These are phyloP conservation scores for Thermoascus crustaceus DNA, from an alignment of 2,329 filamentous ascomycete genomes.

Conservation along the genomic window DNA sequence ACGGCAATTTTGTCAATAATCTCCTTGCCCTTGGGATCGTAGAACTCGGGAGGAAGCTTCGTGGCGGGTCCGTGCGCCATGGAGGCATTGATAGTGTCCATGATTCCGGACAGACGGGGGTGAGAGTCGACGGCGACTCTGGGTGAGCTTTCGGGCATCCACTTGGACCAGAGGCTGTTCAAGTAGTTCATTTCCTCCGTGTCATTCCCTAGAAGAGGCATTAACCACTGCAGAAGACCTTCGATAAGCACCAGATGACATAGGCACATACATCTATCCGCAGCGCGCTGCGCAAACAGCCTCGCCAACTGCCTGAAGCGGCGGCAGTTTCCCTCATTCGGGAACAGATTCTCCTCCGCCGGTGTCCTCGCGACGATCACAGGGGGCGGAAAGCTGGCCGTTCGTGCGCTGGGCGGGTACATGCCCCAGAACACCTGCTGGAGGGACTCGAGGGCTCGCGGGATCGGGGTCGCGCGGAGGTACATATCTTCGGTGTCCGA, in stretches of 20 bases:
- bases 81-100: conserved; percentile 89
- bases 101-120: conserved; percentile 78
- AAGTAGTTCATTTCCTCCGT: conserved; percentile 77
- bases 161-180: conserved; percentile 67
- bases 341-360: conserved; percentile 69
- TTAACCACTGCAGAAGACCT: neutral
- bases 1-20: conserved; percentile 67
- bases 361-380: conserved; percentile 58
- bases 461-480: conserved; percentile 65
- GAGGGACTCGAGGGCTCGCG: conserved; percentile 67
- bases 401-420: conserved; percentile 53
- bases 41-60: conserved; percentile 74
- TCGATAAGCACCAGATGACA: neutral
- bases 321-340: conserved; percentile 66
- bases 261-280: conserved; percentile 50
- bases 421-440: conserved; percentile 68
- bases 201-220: conserved; percentile 46
- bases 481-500: conserved; percentile 55
- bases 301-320: conserved; percentile 62
- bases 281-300: conserved; percentile 64
- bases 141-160: conserved; percentile 66
- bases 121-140: conserved; percentile 74
- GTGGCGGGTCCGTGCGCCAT: conserved; percentile 75
- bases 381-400: conserved; percentile 49
- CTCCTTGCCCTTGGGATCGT: conserved; percentile 61